These are phyloP conservation scores for Xerocomellus amylosporus DNA, from an alignment of 768 basidiomycete species.

Conservation along the genomic window DNA sequence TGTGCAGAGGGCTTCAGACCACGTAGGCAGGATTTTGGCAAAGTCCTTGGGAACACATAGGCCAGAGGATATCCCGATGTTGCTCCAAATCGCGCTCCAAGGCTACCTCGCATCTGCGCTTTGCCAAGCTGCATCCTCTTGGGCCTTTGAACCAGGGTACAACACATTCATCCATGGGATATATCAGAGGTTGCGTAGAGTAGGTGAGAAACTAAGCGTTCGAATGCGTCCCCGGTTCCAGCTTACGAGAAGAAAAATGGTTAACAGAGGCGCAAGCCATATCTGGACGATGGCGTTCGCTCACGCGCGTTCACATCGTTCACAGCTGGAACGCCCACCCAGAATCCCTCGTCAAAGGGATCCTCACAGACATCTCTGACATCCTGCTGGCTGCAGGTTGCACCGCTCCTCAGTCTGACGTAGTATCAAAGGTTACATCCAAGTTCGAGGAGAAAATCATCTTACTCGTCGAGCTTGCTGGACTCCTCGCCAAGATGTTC, in stretches of 20 bases:
- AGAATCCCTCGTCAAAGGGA: not conserved
- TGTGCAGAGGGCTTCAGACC: not conserved
- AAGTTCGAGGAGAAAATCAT: conserved; percentile 5
- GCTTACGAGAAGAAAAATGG: not conserved
- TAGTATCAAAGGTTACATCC: not conserved
- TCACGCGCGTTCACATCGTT: conserved; percentile 2
- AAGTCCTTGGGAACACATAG: not conserved
- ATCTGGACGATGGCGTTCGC: conserved; percentile 12
- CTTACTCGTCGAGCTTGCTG: conserved; percentile 11
- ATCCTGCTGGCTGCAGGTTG: conserved; percentile 9
- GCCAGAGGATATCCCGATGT: conserved; percentile 4
- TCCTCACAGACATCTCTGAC: conserved; percentile 3
- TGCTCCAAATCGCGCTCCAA: conserved; percentile 10
- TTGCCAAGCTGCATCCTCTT: not conserved
- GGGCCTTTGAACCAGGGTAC: conserved; percentile 2
- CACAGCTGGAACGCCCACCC: not conserved
- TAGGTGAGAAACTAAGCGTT: not conserved
- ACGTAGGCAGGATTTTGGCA: not conserved
- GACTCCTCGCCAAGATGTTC: conserved; percentile 8
- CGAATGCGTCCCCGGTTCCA: not conserved
- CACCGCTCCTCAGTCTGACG: not conserved
- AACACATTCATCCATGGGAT: conserved; percentile 7
- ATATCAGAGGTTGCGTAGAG: conserved; percentile 6
- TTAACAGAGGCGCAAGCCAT: conserved; percentile 13
- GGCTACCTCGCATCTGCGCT: conserved; percentile 7